Evolutionary conservation across 164 flowering plant genomes (phyloP), one percentile per base, ranked within the genome.

Genomic region (Amborella trichopoda): DNA sequence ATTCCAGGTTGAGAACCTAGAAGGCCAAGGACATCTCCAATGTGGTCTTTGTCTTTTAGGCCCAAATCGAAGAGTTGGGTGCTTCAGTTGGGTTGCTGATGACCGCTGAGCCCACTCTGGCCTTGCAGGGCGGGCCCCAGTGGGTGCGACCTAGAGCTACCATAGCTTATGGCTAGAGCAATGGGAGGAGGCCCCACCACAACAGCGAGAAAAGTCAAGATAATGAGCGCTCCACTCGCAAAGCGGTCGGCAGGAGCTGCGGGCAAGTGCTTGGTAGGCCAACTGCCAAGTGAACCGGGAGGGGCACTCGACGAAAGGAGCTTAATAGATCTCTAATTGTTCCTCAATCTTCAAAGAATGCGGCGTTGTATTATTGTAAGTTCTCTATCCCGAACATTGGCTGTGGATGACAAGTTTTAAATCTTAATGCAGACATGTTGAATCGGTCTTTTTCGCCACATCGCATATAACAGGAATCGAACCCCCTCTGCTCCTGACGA

Each of bases 121-220:
- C 10, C 49, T 45, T 34, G 32, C 32, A 41, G 17, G 32, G 36
- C 18, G 49, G 38, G 38, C 26, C 38, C 50, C 25, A 17, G 40
- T 28, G 50, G 50, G 50, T 28, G 38, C 23, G 23, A 47, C 39
- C 50, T 47, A 40, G 39, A 47, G 50, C 40, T 47, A 26, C 40
- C 40, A 47, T 47, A 47, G 50, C 50, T 21, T 47, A 32, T 47
- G 40, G 50, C 39, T 47, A 28, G 50, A 47, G 50, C 38, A 47
- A 47, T 47, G 50, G 24, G 50, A 47, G 50, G 25, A 25, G 38
- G 2, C 50, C 24, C 39, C 6, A 47, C 16, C 37, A 30, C 0
- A 30, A n/a, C n/a, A n/a, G n/a, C n/a, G 25, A 32, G 12, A 47
- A 28, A 3, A 19, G 25, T 19, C 20, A 32, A 26, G 50, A 32